These are phyloP conservation scores for Clonostachys solani DNA, from an alignment of 2,329 filamentous ascomycete genomes.

Conservation along the genomic window DNA sequence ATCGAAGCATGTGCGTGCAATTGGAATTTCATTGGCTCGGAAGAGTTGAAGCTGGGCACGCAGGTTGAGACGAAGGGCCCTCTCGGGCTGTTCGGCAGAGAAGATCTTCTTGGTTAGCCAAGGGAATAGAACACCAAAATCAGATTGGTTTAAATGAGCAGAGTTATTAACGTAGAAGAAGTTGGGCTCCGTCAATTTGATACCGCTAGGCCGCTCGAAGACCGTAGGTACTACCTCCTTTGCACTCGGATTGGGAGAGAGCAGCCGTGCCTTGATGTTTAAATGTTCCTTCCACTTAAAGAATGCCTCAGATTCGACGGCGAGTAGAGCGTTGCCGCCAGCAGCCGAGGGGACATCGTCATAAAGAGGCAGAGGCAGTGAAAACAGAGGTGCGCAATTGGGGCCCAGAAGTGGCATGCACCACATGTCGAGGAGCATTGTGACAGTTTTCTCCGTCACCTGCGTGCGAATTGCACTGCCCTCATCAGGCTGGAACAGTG, in stretches of 20 bases:
- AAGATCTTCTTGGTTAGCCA: constrained; percentile 59
- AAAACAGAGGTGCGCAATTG: constrained; percentile 58
- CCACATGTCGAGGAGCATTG: constrained; percentile 78
- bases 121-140: constrained; percentile 80
- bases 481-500: constrained; percentile 56
- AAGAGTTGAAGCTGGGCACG: constrained; percentile 55
- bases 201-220: constrained; percentile 35
- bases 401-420: constrained; percentile 66
- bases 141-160: constrained; percentile 79
- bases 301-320: constrained; percentile 73
- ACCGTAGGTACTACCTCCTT: constrained; percentile 31
- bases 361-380: constrained; percentile 72
- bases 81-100: constrained; percentile 51
- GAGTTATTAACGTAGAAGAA: constrained; percentile 71
- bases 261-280: constrained; percentile 59
- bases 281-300: constrained; percentile 74
- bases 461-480: constrained; percentile 57
- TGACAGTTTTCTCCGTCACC: constrained; percentile 62
- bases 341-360: constrained; percentile 41
- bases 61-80: constrained; percentile 54
- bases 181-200: constrained; percentile 47
- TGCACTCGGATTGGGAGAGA: constrained; percentile 52
- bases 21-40: constrained; percentile 40
- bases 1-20: constrained; percentile 42
- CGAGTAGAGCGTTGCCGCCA: constrained; percentile 58